phyloP scores from a whole-genome alignment of 805 yeast species.

The Lachancea quebecensis region DNA sequence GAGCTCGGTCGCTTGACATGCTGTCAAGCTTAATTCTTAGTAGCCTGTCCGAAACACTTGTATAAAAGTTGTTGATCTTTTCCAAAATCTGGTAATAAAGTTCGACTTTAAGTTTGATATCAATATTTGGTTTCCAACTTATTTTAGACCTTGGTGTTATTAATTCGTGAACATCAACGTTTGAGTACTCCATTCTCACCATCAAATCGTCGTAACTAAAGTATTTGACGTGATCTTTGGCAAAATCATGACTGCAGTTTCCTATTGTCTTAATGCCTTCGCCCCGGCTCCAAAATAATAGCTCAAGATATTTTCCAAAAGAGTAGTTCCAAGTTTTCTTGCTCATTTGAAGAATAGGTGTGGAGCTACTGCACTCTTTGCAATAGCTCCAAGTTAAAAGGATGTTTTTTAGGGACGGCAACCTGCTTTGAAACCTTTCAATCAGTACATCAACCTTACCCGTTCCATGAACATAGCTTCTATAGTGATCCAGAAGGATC shows the following conservation, averaged over 20 bases:
- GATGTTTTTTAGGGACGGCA: conserved; percentile 57
- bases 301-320: conserved; percentile 86
- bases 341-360: conserved; percentile 77
- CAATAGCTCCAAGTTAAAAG: conserved; percentile 91
- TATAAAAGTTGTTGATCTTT: conserved; percentile 57
- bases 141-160: conserved; percentile 68
- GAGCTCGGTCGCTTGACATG: conserved; percentile 62
- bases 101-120: conserved; percentile 61
- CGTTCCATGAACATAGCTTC: conserved; percentile 82
- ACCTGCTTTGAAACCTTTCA: conserved; percentile 49
- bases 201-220: conserved; percentile 77
- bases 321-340: conserved; percentile 86
- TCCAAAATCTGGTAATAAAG: conserved; percentile 46
- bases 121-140: conserved; percentile 65
- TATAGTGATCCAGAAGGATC: conserved; percentile 60
- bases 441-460: conserved; percentile 75
- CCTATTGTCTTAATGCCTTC: conserved; percentile 52
- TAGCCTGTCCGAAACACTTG: conserved; percentile 62
- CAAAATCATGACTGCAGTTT: conserved; percentile 72
- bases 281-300: conserved; percentile 66
- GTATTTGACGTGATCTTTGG: conserved; percentile 73
- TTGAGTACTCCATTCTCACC: conserved; percentile 69
- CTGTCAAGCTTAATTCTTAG: conserved; percentile 69
- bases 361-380: conserved; percentile 62
- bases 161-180: conserved; percentile 71